Percentiles rank a stretch among this genome's conserved stretches.
Evolutionary conservation across 1,139 yeast genomes (phyloP).

Genomic region (Citeromyces hawaiiensis): DNA sequence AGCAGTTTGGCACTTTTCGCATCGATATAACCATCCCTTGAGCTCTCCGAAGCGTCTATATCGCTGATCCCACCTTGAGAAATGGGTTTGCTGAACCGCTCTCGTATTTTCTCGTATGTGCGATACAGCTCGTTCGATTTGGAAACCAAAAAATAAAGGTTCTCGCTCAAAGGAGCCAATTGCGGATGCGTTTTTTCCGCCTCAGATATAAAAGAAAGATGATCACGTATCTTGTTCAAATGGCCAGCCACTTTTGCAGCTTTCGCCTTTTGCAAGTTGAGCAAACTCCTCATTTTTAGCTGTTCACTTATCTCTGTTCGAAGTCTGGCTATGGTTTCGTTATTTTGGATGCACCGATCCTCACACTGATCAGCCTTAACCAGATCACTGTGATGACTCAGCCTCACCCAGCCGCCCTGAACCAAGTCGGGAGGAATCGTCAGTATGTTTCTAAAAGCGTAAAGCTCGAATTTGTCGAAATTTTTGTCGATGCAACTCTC

Average conservation of each 20-base stretch:
- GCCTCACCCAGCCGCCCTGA: slow-evolving; percentile 49
- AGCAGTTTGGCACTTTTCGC: slow-evolving; percentile 17
- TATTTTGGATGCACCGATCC: slow-evolving; percentile 21
- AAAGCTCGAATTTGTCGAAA: slow-evolving; percentile 80
- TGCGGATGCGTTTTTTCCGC: slow-evolving; percentile 18
- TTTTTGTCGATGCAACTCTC: slow-evolving; percentile 74
- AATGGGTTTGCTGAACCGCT: slow-evolving; percentile 12
- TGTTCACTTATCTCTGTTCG: slow-evolving; percentile 21
- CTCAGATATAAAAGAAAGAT: slow-evolving; percentile 12
- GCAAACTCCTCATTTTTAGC: slow-evolving; percentile 15
- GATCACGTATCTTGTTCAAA: background rate
- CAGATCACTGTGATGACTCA: slow-evolving; percentile 57
- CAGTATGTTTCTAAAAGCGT: slow-evolving; percentile 65
- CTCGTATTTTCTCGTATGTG: slow-evolving; percentile 18
- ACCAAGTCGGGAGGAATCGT: slow-evolving; percentile 59
- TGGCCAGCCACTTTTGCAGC: background rate
- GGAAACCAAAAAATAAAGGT: slow-evolving; percentile 22
- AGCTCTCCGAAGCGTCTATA: slow-evolving; percentile 14
- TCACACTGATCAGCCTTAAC: slow-evolving; percentile 15
- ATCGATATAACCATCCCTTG: slow-evolving; percentile 19
- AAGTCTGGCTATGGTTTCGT: slow-evolving; percentile 10
- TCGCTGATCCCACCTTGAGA: slow-evolving; percentile 5
- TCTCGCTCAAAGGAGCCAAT: slow-evolving; percentile 28
- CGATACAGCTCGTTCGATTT: slow-evolving; percentile 24
- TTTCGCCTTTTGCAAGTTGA: slow-evolving; percentile 8